Percentiles rank a stretch among this genome's conserved stretches.
Conservation (phyloP, 2,329 filamentous ascomycete genomes). For the Rutstroemia sp. region DNA sequence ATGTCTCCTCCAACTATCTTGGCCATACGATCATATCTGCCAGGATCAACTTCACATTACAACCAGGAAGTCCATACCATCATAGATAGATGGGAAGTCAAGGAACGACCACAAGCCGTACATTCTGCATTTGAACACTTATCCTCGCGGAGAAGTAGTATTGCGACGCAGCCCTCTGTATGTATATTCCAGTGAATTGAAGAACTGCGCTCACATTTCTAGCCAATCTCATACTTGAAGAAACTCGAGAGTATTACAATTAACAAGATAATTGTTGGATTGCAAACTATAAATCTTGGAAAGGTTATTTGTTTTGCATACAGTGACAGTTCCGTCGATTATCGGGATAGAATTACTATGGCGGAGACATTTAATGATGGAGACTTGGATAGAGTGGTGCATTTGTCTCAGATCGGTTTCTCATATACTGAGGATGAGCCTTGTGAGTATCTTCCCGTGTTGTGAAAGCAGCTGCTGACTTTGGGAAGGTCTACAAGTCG, state of each 20-base stretch:
- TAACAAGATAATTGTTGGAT: constrained; percentile 62
- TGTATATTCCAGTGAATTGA: constrained; percentile 10
- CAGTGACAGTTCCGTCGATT: constrained; percentile 74
- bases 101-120: constrained; percentile 54
- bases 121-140: constrained; percentile 75
- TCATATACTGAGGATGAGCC: constrained; percentile 58
- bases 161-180: constrained; percentile 22
- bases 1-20: constrained; percentile 53
- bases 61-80: constrained; percentile 63
- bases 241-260: constrained; percentile 61
- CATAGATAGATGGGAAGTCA: constrained; percentile 75
- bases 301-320: constrained; percentile 66
- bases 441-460: constrained; percentile 39
- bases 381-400: constrained; percentile 58
- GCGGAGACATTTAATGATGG: constrained; percentile 56
- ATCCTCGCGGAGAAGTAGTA: constrained; percentile 53
- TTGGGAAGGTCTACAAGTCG: constrained; percentile 46
- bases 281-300: constrained; percentile 62
- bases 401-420: constrained; percentile 72
- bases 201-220: constrained; percentile 7
- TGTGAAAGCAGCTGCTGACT: not conserved
- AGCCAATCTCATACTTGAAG: constrained; percentile 44
- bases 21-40: constrained; percentile 61
- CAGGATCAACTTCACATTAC: constrained; percentile 46
- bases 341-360: constrained; percentile 70